These are phyloP conservation scores for Pichia norvegensis DNA, from an alignment of 1,139 yeast species.

Conservation along the genomic window DNA sequence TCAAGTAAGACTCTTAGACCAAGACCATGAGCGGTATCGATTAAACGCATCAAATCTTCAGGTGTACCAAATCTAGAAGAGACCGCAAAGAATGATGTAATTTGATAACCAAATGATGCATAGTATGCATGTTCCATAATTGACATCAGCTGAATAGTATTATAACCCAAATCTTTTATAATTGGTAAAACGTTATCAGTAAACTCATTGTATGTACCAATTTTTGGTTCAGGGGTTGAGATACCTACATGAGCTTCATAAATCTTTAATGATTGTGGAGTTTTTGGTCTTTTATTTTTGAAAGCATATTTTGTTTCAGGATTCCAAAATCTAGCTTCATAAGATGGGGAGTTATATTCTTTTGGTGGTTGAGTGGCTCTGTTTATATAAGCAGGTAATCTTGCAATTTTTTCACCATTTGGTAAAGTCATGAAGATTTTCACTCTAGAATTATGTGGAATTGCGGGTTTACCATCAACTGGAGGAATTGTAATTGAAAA, in stretches of 20 bases:
- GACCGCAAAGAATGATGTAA: constrained; percentile 84
- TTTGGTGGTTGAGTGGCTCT: constrained; percentile 69
- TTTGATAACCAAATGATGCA: constrained; percentile 95
- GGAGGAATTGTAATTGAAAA: constrained; percentile 57
- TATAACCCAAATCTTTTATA: constrained; percentile 77
- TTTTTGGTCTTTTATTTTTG: constrained; percentile 53
- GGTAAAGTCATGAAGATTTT: constrained; percentile 63
- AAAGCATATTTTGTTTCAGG: constrained; percentile 56
- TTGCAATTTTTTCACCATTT: constrained; percentile 62
- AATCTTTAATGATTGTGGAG: constrained; percentile 58
- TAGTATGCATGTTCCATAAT: constrained; percentile 98
- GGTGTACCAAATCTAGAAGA: constrained; percentile 92
- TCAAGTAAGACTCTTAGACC: constrained; percentile 85
- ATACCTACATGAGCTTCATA: constrained; percentile 97
- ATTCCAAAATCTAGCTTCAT: constrained; percentile 92
- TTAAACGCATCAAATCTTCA: constrained; percentile 81
- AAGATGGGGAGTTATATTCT: constrained; percentile 46
- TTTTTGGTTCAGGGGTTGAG: constrained; percentile 78
- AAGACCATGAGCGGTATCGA: constrained; percentile 84
- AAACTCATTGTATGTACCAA: constrained; percentile 82
- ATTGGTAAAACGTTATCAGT: constrained; percentile 75
- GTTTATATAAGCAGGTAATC: constrained; percentile 84
- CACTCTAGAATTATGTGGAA: constrained; percentile 73
- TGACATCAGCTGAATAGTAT: constrained; percentile 94
- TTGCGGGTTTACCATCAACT: constrained; percentile 48